These are phyloP conservation scores for Globisporangium alternatum DNA, from an alignment of 352 stramenopile species.

Conservation along the genomic window DNA sequence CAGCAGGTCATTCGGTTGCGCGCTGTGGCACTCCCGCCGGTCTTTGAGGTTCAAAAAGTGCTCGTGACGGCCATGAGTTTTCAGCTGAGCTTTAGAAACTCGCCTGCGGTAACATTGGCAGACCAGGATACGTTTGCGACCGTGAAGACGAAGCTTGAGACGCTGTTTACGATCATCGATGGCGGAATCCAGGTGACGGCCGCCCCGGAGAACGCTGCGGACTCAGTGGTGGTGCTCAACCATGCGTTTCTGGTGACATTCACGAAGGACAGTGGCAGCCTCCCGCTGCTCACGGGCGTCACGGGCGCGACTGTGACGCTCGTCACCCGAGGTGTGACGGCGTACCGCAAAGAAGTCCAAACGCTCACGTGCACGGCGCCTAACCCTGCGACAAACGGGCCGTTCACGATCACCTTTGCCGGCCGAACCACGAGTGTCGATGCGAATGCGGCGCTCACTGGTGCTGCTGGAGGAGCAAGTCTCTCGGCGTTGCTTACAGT, in stretches of 20 bases:
- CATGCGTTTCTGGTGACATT: constrained; percentile 74
- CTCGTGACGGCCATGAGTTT: constrained; percentile 34
- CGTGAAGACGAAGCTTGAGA: constrained; percentile 65
- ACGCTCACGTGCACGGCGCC: constrained; percentile 63
- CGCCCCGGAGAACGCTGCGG: constrained; percentile 26
- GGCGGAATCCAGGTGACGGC: constrained; percentile 71
- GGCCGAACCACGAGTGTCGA: constrained; percentile 34
- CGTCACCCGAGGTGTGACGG: constrained; percentile 35
- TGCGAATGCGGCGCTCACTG: constrained; percentile 43
- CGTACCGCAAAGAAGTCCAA: constrained; percentile 73
- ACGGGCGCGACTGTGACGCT: constrained; percentile 31
- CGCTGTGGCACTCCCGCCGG: constrained; percentile 42
- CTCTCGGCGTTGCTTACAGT: constrained; percentile 28
- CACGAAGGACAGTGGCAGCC: constrained; percentile 39
- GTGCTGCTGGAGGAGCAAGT: constrained; percentile 18
- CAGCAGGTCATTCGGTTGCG: constrained; percentile 61
- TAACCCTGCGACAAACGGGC: constrained; percentile 28
- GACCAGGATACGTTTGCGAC: constrained; percentile 33
- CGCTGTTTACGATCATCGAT: constrained; percentile 77
- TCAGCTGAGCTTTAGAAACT: constrained; percentile 61
- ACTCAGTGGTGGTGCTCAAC: constrained; percentile 27
- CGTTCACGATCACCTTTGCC: constrained; percentile 60
- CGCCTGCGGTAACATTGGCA: constrained; percentile 32
- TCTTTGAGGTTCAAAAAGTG: constrained; percentile 62
- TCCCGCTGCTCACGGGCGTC: constrained; percentile 34